These are phyloP conservation scores for Xylariaceae sp. DNA, from an alignment of 2,329 filamentous ascomycete genomes.

Conservation along the genomic window DNA sequence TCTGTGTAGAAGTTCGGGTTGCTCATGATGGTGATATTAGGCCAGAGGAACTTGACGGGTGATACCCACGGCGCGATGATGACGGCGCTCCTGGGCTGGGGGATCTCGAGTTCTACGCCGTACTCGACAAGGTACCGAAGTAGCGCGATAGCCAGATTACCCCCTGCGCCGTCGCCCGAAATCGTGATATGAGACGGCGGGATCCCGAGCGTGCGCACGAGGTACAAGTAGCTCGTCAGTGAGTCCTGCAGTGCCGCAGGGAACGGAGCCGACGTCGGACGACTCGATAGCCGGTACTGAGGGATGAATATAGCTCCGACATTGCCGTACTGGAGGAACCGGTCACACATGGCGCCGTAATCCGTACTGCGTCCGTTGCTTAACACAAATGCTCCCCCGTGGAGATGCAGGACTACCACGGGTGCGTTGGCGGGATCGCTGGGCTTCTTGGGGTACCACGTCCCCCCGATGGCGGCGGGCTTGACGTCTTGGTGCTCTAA, in stretches of 20 bases:
- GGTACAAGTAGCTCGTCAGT: slow-evolving; percentile 41
- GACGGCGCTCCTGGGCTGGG: slow-evolving; percentile 32
- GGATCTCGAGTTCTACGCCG: slow-evolving; percentile 25
- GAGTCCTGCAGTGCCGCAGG: slow-evolving; percentile 47
- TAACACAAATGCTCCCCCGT: slow-evolving; percentile 27
- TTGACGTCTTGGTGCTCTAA: slow-evolving; percentile 16
- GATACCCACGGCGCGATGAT: slow-evolving; percentile 30
- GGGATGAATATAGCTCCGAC: slow-evolving; percentile 38
- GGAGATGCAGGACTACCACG: slow-evolving; percentile 25
- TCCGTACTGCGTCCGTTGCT: slow-evolving; percentile 19
- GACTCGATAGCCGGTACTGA: slow-evolving; percentile 44
- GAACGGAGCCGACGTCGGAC: slow-evolving; percentile 37
- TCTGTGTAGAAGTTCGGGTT: slow-evolving; percentile 32
- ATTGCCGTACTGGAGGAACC: slow-evolving; percentile 33
- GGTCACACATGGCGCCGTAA: slow-evolving; percentile 16
- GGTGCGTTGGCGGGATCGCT: neutral
- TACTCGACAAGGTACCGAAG: slow-evolving; percentile 42
- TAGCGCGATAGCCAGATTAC: slow-evolving; percentile 39
- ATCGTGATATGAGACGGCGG: slow-evolving; percentile 38
- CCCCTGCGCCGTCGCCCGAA: slow-evolving; percentile 46
- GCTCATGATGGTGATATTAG: slow-evolving; percentile 9
- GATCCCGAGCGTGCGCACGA: slow-evolving; percentile 34
- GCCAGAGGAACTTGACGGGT: slow-evolving; percentile 15
- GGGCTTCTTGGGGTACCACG: slow-evolving; percentile 27
- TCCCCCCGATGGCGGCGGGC: slow-evolving; percentile 28